Conservation (phyloP, 495 filamentous ascomycete species). For the Xylaria cubensis region DNA sequence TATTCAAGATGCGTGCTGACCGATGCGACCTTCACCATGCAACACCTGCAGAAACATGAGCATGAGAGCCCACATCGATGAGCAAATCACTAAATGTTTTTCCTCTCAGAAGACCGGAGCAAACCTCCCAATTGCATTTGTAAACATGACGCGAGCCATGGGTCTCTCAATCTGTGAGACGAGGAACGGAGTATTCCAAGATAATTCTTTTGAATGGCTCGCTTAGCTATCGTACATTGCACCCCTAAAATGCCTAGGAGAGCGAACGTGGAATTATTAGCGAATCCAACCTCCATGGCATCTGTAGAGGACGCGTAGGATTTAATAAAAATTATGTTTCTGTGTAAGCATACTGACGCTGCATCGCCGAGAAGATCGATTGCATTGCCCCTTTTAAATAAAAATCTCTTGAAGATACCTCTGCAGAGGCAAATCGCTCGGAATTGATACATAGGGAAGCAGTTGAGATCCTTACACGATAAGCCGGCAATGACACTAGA, state of each 20-base stretch:
- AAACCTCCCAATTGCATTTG: too few species aligned
- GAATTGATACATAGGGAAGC: neutral
- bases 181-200: neutral
- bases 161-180: neutral
- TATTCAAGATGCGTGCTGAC: neutral
- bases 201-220: neutral
- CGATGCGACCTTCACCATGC: neutral
- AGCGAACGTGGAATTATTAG: neutral
- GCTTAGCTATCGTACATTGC: neutral
- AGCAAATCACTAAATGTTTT: neutral
- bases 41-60: neutral
- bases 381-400: neutral
- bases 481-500: neutral
- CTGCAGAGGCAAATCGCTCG: neutral
- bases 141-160: neutral
- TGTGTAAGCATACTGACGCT: neutral
- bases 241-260: neutral
- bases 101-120: too few species aligned
- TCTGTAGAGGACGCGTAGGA: neutral
- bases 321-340: neutral
- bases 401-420: neutral
- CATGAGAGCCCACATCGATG: neutral
- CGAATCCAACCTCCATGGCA: neutral
- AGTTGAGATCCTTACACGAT: neutral
- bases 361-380: neutral